Conservation (phyloP, 768 basidiomycete species). For the Dacryopinax spathularia region DNA sequence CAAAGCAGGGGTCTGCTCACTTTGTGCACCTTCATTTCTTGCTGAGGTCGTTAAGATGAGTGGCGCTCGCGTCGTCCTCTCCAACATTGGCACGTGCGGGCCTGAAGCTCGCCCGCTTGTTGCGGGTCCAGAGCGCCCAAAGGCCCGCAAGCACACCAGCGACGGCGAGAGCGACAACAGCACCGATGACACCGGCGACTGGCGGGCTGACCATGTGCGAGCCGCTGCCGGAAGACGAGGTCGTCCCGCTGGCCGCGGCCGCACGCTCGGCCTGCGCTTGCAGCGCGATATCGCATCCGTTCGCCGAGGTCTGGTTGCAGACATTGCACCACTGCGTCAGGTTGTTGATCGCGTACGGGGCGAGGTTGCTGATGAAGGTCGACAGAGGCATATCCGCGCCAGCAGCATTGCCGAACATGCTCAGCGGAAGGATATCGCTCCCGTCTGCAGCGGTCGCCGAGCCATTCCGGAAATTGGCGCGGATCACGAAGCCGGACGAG, state of each 20-base stretch:
- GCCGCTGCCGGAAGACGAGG: not conserved
- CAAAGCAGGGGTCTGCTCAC: too few species aligned
- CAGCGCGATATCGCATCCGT: constrained; percentile 8
- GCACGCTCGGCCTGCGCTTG: not conserved
- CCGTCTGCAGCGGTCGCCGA: constrained; percentile 7
- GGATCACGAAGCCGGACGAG: not conserved
- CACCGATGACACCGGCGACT: constrained; percentile 14
- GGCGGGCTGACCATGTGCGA: not conserved
- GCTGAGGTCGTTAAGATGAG: not conserved
- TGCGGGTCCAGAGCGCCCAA: not conserved
- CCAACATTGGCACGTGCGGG: not conserved
- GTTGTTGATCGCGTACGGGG: constrained; percentile 7
- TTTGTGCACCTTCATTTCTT: too few species aligned
- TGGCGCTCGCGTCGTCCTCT: not conserved
- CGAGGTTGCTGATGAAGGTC: constrained; percentile 6
- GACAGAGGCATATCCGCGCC: not conserved
- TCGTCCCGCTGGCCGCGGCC: not conserved
- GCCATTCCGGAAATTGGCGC: constrained; percentile 11
- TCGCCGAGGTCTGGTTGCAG: constrained; percentile 5
- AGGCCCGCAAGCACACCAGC: not conserved
- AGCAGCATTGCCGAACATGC: constrained; percentile 7
- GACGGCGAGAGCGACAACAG: constrained; percentile 8
- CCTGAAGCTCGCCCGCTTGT: not conserved
- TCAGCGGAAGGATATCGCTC: constrained; percentile 5
- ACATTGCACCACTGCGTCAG: constrained; percentile 10